A percentile compares a stretch with the other conserved stretches of the same genome.
phyloP scores from a whole-genome alignment of 352 stramenopile species.

The Phytophthora pini region DNA sequence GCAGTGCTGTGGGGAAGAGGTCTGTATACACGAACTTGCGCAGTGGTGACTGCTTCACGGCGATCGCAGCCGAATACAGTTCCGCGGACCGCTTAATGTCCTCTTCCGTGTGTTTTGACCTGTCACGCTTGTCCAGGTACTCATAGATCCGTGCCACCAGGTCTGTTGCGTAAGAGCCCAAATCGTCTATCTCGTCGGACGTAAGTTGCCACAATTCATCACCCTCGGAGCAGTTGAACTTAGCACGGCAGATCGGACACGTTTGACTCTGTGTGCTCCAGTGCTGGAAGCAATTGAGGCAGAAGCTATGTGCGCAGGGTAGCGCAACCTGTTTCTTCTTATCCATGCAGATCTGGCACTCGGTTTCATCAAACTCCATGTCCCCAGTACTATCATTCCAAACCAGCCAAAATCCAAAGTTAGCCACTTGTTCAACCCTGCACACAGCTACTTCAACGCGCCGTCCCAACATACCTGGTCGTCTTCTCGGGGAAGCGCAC shows the following conservation, averaged over 20 bases:
- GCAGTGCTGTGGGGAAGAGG: conserved; percentile 57
- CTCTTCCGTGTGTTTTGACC: conserved; percentile 46
- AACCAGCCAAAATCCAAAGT: conserved; percentile 19
- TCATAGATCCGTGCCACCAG: conserved; percentile 82
- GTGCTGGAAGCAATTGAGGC: conserved; percentile 77
- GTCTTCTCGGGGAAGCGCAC: conserved; percentile 60
- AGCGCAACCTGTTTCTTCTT: conserved; percentile 83
- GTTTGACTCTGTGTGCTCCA: conserved; percentile 84
- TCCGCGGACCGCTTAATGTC: conserved; percentile 58
- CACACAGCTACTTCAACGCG: conserved; percentile 11
- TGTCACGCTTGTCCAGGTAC: conserved; percentile 73
- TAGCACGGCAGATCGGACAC: conserved; percentile 77
- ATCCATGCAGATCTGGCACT: conserved; percentile 89
- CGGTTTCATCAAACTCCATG: conserved; percentile 74
- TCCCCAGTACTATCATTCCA: conserved; percentile 28
- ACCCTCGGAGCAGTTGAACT: conserved; percentile 78
- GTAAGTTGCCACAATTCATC: conserved; percentile 80
- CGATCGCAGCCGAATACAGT: conserved; percentile 49
- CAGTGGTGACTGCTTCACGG: conserved; percentile 57
- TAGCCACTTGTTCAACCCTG: conserved; percentile 25
- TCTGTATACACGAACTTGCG: conserved; percentile 62
- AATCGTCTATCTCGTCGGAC: conserved; percentile 72
- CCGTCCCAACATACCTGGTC: conserved; percentile 24
- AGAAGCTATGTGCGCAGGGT: conserved; percentile 82
- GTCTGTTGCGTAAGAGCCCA: conserved; percentile 80